Evolutionary conservation across 2,329 filamentous ascomycete genomes (phyloP).

Genomic region (Venturia asperata): DNA sequence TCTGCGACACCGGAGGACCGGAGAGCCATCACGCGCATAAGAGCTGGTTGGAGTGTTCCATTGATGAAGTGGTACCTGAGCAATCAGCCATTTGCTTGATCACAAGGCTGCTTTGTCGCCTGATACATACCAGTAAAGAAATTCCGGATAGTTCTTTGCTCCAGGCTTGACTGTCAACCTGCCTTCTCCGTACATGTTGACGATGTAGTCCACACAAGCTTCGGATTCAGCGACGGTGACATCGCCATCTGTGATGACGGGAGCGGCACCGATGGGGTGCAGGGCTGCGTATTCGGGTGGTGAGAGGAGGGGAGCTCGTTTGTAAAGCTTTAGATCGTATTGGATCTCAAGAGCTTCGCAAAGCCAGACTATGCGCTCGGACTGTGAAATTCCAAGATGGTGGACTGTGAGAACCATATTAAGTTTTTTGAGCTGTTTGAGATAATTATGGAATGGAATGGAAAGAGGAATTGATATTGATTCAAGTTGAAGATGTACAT

Average conservation of each 20-base stretch:
- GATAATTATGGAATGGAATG: neutral
- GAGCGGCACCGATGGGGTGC: slow-evolving; percentile 46
- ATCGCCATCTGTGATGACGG: slow-evolving; percentile 49
- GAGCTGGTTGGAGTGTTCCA: slow-evolving; percentile 33
- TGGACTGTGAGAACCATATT: slow-evolving; percentile 37
- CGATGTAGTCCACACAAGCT: slow-evolving; percentile 57
- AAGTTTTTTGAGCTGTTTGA: neutral
- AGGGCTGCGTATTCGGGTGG: slow-evolving; percentile 29
- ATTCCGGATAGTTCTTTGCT: slow-evolving; percentile 50
- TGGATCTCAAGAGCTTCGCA: slow-evolving; percentile 50
- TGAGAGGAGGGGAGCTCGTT: slow-evolving; percentile 34
- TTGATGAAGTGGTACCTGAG: slow-evolving; percentile 47
- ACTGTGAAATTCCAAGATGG: slow-evolving; percentile 48
- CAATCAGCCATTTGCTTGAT: neutral
- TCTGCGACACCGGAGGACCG: slow-evolving; percentile 21
- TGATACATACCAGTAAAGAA: slow-evolving; percentile 52
- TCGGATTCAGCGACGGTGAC: slow-evolving; percentile 52
- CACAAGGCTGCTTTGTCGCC: neutral
- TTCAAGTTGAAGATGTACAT: neutral
- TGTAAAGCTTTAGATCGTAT: slow-evolving; percentile 35
- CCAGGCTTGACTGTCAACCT: slow-evolving; percentile 41
- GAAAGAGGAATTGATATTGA: neutral
- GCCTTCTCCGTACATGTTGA: slow-evolving; percentile 46
- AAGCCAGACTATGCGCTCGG: slow-evolving; percentile 50
- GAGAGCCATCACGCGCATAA: slow-evolving; percentile 30